Base-by-base conservation (phyloP, 768 basidiomycete genomes). In the Kwoniella botswanensis region DNA sequence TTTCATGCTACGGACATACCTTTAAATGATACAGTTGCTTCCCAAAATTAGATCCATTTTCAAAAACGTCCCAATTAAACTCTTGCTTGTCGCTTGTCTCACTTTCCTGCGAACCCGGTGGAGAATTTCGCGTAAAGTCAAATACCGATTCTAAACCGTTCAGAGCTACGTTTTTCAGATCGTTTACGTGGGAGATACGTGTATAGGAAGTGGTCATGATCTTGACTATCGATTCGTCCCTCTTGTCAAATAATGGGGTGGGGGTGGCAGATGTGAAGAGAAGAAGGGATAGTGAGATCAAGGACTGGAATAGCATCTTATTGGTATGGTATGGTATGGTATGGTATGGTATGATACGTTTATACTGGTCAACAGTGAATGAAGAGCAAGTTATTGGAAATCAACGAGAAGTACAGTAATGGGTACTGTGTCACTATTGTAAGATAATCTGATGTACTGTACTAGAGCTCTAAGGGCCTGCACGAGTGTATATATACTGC, bases 41-140 rank as follows among this genome's bases (percentile, higher is more conserved):
- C 57, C 29, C 24, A 58, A 26, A 58, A 7, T 35, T 26, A 10
- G 21, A 15, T 9, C 26, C 57, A 11, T 58, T 35, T 18, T 26
- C 29, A 26, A 58, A 58, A 12, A 58, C 13, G 26, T 58, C 57
- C 22, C 57, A 58, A 18, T 58, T 41, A 26, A 58, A 58, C 21
- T 21, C 15, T 35, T 58, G 57, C 2, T 21, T 58, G 3, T 12
- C 2, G 21, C 7, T 58, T 0, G 7, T 7, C 4, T 13, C 26
- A 26, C 21, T 26, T 12, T 58, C 57, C 18, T 58, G 57, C 7
- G 57, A 26, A 13, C 26, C 26, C 10, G 57, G 2, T 9, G 57
- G 57, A 12, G 57, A 58, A 13, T 41, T 41, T 18, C 57, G 22
- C 21, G 57, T 58, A 29, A 65, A 65, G 26, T 52, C 29, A 29